These are phyloP conservation scores for Sugiyamaella paludigena DNA, from an alignment of 1,139 yeast genomes.

Conservation along the genomic window DNA sequence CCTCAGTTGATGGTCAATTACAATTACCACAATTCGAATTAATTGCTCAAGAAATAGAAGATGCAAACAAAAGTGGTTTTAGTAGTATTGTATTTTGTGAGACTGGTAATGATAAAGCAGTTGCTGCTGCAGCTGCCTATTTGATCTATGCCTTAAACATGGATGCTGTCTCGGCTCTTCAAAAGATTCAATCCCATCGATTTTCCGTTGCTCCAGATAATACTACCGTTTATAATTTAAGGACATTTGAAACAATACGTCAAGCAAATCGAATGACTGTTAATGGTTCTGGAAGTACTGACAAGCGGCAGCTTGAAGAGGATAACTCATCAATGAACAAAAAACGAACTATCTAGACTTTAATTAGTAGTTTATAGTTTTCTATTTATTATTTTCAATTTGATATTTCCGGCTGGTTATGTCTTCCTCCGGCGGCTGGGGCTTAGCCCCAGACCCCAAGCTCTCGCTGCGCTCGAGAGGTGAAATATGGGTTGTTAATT, in stretches of 20 bases:
- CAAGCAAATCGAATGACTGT: too few relatives aligned
- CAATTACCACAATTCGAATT: neutral
- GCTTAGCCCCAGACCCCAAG: too few relatives aligned
- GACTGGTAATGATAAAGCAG: constrained; percentile 36
- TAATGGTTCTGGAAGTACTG: too few relatives aligned
- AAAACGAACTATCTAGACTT: too few relatives aligned
- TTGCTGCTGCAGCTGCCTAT: constrained; percentile 35
- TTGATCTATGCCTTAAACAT: constrained; percentile 24
- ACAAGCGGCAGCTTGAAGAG: too few relatives aligned
- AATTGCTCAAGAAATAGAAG: neutral
- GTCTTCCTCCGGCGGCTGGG: too few relatives aligned
- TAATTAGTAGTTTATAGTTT: too few relatives aligned
- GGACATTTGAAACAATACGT: constrained; percentile 28
- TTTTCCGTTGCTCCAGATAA: constrained; percentile 32
- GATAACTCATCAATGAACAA: too few relatives aligned
- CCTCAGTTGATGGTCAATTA: constrained; percentile 3
- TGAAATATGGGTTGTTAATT: too few relatives aligned
- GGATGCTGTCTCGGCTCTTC: constrained; percentile 30
- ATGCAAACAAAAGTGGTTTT: neutral
- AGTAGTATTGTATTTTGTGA: constrained; percentile 31
- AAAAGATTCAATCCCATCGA: constrained; percentile 32
- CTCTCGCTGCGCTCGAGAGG: too few relatives aligned
- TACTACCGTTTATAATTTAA: constrained; percentile 26
- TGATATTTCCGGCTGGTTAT: too few relatives aligned
- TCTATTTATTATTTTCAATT: too few relatives aligned